Percentiles rank a stretch among this genome's conserved stretches.
Evolutionary conservation across 306 rosid species (phyloP).

Genomic region (Fragaria vesca): DNA sequence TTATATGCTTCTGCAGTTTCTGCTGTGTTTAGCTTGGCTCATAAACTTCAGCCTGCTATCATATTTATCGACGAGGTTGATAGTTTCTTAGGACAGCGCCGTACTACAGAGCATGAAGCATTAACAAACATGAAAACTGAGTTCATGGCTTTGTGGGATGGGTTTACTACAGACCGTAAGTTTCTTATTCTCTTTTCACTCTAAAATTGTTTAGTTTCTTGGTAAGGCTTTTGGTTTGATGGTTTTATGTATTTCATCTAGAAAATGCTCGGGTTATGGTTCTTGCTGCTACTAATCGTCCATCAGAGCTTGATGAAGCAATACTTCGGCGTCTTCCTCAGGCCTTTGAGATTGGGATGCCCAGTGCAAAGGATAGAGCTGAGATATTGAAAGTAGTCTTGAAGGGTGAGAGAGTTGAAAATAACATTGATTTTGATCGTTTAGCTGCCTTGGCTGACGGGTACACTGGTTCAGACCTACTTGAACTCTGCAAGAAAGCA

Average conservation of each 20-base stretch:
- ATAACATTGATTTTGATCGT: conserved; percentile 46
- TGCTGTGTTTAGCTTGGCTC: conserved; percentile 95
- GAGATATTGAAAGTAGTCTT: conserved; percentile 79
- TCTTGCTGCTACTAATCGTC: conserved; percentile 98
- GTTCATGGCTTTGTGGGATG: conserved; percentile 99
- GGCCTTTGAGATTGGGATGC: conserved; percentile 90
- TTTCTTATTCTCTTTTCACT: background rate
- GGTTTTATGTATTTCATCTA: conserved; percentile 21
- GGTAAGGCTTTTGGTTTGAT: conserved; percentile 15
- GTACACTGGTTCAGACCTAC: conserved; percentile 91
- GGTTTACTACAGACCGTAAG: conserved; percentile 97
- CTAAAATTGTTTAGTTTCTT: background rate
- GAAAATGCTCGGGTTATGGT: conserved; percentile 97
- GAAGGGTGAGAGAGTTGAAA: conserved; percentile 73
- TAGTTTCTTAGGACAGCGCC: conserved; percentile 98
- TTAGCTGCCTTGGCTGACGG: conserved; percentile 75
- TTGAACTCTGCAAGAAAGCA: conserved; percentile 97
- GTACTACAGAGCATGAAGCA: conserved; percentile 92
- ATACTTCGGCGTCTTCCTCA: conserved; percentile 99
- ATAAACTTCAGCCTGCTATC: conserved; percentile 97
- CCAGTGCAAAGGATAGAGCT: conserved; percentile 72
- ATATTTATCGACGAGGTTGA: conserved; percentile 98
- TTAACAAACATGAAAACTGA: conserved; percentile 95
- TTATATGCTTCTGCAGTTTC: conserved; percentile 57
- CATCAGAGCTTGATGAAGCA: conserved; percentile 98